A percentile compares a stretch with the other conserved stretches of the same genome.
Conservation (phyloP, 306 rosid species). For the Prunus fruticosa region DNA sequence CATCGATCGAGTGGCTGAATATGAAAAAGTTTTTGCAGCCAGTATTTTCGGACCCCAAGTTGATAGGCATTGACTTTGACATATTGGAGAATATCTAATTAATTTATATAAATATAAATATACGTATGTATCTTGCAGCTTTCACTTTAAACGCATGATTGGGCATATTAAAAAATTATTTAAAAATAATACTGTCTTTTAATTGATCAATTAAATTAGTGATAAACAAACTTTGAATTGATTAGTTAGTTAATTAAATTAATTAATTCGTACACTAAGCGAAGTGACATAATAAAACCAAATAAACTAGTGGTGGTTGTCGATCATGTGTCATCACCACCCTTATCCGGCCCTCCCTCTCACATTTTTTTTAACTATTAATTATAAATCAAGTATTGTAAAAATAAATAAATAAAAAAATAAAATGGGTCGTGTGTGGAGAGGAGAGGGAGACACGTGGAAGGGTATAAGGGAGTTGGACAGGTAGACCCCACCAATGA, state of each 20-base stretch:
- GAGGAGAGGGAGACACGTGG: constrained; percentile 29
- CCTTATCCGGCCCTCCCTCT: neutral
- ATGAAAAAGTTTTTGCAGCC: constrained; percentile 17
- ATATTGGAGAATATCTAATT: constrained; percentile 25
- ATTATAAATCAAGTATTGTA: neutral
- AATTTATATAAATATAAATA: neutral
- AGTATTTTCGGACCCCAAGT: constrained; percentile 33
- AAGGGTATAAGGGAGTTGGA: constrained; percentile 14
- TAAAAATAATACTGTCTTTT: constrained; percentile 16
- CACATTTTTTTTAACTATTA: neutral
- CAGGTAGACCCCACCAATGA: constrained; percentile 70
- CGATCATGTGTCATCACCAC: constrained; percentile 37
- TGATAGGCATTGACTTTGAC: constrained; percentile 58
- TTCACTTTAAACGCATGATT: constrained; percentile 33
- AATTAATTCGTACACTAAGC: constrained; percentile 21
- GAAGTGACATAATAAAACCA: constrained; percentile 35
- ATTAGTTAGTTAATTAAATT: constrained; percentile 10
- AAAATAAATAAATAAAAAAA: neutral
- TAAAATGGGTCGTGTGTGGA: constrained; percentile 10
- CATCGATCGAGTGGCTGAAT: constrained; percentile 32
- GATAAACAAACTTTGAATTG: neutral
- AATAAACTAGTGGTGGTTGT: constrained; percentile 43
- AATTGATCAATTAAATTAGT: constrained; percentile 6
- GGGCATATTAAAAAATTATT: constrained; percentile 28
- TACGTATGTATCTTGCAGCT: constrained; percentile 13